Base-by-base conservation (phyloP, 2,329 filamentous ascomycete species). In the Nemania sp. region DNA sequence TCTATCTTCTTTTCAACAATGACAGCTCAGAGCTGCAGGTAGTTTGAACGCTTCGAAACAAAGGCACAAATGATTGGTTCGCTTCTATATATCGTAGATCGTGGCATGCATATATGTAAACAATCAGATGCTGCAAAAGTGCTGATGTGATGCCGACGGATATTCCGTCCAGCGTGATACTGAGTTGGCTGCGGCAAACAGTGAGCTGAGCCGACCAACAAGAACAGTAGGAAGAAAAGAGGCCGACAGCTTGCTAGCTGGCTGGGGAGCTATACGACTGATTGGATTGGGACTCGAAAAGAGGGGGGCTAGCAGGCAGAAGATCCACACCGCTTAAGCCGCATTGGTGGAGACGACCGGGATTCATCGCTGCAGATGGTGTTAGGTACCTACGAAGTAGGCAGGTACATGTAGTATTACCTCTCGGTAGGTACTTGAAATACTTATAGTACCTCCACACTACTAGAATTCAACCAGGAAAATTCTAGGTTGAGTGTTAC, bases 271-370 rank as follows among this genome's bases (percentile, higher is more conserved):
- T 25, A 37, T 18, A 40, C 15, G 12, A 46, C 45, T 59, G 60
- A 63, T 60, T 63, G 57, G 60, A 40, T 50, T 62, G 54, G 54
- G 59, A 60, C 60, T 60, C 15, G 35, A 56, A 56, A 54, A 65
- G 63, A 51, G 47, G 43, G 43, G 48, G 45, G 50, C 53, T 39
- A 53, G 60, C 57, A 54, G 25, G 25, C 25, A 32, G 18, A 37
- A 34, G 56, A 59, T 56, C 62, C 62, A 65, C 59, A 57, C 17
- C 50, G 13, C 45, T 48, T 60, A 60, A 64, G 62, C 62, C 62
- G 59, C 62, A 64, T 59, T 13, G 37, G 50, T 50, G 48, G 51
- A 25, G 52, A 56, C 47, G 25, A 43, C 49, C 12, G 50, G 40
- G 45, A 57, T 61, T 47, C 11, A n/a, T 39, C 35, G 10, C 12